Conservation (phyloP, 306 rosid genomes). For the Rosa multiflora region DNA sequence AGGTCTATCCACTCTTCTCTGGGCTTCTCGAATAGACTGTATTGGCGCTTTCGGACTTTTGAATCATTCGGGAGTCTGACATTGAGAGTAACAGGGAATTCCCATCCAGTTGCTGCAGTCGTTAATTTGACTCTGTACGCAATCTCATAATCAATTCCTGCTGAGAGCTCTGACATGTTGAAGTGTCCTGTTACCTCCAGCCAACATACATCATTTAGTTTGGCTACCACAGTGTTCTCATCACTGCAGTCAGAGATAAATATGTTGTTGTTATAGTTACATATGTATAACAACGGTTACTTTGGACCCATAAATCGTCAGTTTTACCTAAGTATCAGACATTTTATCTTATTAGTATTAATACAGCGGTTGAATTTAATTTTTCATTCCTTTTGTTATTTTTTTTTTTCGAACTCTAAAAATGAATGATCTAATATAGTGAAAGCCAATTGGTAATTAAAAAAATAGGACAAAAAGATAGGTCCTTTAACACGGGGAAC, state of each 20-base stretch:
- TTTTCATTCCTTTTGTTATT: no score
- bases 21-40: constrained; percentile 7
- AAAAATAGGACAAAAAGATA: no score
- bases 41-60: background rate
- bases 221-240: constrained; percentile 19
- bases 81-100: constrained; percentile 2
- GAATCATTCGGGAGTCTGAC: background rate
- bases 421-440: no score
- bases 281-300: no score
- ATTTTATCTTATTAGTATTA: no score
- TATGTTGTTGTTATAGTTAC: no score
- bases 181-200: constrained; percentile 15
- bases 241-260: background rate
- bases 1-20: constrained; percentile 17
- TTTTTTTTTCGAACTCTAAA: no score
- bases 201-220: background rate
- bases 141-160: constrained; percentile 13
- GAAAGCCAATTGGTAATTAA: no score
- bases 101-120: constrained; percentile 14
- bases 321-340: no score
- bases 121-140: constrained; percentile 13
- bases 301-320: no score
- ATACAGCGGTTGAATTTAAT: no score
- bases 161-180: constrained; percentile 7
- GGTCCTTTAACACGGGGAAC: no score